Conservation (phyloP, 331 rosid species). For the Arachis monticola region DNA sequence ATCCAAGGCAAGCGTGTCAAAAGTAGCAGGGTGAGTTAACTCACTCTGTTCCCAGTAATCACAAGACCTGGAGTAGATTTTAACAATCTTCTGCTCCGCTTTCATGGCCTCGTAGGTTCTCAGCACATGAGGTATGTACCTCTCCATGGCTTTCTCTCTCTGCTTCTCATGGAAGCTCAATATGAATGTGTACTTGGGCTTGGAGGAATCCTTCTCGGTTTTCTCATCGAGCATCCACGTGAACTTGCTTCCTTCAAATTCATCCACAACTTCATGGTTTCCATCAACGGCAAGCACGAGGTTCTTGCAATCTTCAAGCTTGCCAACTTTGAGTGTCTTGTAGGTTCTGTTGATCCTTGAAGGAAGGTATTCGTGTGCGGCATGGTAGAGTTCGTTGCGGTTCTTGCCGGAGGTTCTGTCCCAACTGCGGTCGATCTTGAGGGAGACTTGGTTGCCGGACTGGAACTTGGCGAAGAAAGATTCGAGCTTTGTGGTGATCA, state of each 20-base stretch:
- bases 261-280: conserved; percentile 36
- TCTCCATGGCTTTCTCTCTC: conserved; percentile 20
- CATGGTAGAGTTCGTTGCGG: conserved; percentile 33
- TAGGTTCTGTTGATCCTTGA: background rate
- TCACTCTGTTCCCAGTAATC: conserved; percentile 29
- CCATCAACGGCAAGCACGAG: conserved; percentile 13
- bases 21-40: conserved; percentile 50
- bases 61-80: background rate
- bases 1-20: conserved; percentile 50
- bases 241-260: conserved; percentile 38
- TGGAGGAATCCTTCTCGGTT: background rate
- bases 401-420: background rate
- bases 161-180: conserved; percentile 38
- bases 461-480: conserved; percentile 2
- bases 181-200: background rate
- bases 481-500: conserved; percentile 17
- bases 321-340: conserved; percentile 40
- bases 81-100: conserved; percentile 27
- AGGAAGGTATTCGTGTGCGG: conserved; percentile 40
- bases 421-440: conserved; percentile 19
- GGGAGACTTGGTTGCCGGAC: background rate
- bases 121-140: conserved; percentile 42
- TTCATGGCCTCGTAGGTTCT: conserved; percentile 18
- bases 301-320: background rate
- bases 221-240: conserved; percentile 31